A percentile compares a stretch with the other conserved stretches of the same genome.
Conservation (phyloP, 805 yeast species). For the Candida ponderosae region DNA sequence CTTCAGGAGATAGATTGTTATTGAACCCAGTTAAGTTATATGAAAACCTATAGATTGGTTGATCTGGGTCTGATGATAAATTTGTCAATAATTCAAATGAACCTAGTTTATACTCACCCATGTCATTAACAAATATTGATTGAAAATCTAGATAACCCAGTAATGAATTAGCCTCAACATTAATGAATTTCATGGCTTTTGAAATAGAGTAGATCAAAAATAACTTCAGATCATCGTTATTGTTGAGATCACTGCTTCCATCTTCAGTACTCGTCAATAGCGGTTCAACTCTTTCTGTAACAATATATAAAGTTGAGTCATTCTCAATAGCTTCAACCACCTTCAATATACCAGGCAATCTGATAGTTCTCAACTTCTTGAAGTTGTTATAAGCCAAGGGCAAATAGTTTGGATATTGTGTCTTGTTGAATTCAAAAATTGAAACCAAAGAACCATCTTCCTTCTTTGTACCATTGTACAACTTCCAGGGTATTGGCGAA, state of each 20-base stretch:
- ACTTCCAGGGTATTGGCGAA: slow-evolving; percentile 46
- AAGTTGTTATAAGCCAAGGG: slow-evolving; percentile 37
- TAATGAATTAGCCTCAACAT: slow-evolving; percentile 44
- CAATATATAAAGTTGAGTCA: slow-evolving; percentile 47
- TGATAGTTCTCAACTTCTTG: slow-evolving; percentile 43
- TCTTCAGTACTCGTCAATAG: slow-evolving; percentile 31
- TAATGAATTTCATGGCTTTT: slow-evolving; percentile 48
- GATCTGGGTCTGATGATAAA: slow-evolving; percentile 26
- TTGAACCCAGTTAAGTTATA: slow-evolving; percentile 23
- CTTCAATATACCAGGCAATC: slow-evolving; percentile 62
- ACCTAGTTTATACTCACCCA: slow-evolving; percentile 79
- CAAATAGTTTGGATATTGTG: slow-evolving; percentile 25
- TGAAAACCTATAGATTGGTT: slow-evolving; percentile 26
- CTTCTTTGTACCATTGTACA: slow-evolving; percentile 48
- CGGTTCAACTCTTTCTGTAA: slow-evolving; percentile 63
- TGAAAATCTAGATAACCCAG: slow-evolving; percentile 55
- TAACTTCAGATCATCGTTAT: slow-evolving; percentile 23
- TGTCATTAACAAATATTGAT: slow-evolving; percentile 54
- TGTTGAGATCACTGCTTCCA: slow-evolving; percentile 11
- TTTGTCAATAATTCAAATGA: slow-evolving; percentile 68
- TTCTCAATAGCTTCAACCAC: slow-evolving; percentile 58
- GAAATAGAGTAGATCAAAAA: slow-evolving; percentile 53
- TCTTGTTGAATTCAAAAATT: slow-evolving; percentile 55
- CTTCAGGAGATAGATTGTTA: slow-evolving; percentile 47
- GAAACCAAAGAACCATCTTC: slow-evolving; percentile 45